phyloP scores from a whole-genome alignment of 768 basidiomycete species.

The Thelephora ganbajun region DNA sequence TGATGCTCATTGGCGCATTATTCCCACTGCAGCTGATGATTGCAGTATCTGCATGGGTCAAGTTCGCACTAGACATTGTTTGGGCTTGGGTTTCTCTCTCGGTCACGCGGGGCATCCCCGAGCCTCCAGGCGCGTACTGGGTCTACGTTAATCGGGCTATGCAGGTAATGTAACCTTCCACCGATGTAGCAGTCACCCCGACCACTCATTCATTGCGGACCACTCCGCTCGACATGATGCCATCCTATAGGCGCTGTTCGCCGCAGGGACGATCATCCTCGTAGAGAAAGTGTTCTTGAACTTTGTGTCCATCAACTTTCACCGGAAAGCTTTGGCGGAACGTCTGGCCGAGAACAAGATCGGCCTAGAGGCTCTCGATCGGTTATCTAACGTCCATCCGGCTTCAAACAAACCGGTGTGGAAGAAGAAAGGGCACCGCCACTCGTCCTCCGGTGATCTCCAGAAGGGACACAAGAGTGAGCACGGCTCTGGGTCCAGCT shows the following conservation, averaged over 20 bases:
- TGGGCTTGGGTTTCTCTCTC: slow-evolving; percentile 71
- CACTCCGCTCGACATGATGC: background rate
- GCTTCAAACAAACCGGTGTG: slow-evolving; percentile 21
- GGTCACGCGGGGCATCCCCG: slow-evolving; percentile 38
- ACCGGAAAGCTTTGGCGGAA: slow-evolving; percentile 62
- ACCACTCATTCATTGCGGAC: slow-evolving; percentile 22
- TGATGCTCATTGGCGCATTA: background rate
- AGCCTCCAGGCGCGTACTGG: slow-evolving; percentile 59
- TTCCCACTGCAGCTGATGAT: slow-evolving; percentile 34
- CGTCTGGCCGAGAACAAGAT: slow-evolving; percentile 56
- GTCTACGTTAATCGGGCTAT: slow-evolving; percentile 51
- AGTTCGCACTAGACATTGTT: slow-evolving; percentile 46
- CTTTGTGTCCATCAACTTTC: slow-evolving; percentile 71
- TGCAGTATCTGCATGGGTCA: slow-evolving; percentile 61
- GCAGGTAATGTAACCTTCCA: slow-evolving; percentile 32
- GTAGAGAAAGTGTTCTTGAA: slow-evolving; percentile 52
- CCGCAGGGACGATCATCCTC: slow-evolving; percentile 28
- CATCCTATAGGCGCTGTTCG: slow-evolving; percentile 27
- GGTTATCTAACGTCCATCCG: slow-evolving; percentile 53
- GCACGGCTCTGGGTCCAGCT: slow-evolving; percentile 16
- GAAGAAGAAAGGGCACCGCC: slow-evolving; percentile 31
- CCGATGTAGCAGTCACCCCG: too few species aligned
- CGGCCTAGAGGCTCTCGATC: slow-evolving; percentile 57
- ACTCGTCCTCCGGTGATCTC: slow-evolving; percentile 8
- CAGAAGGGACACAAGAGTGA: slow-evolving; percentile 3